Conservation (phyloP, 2,329 filamentous ascomycete species). For the Berkeleyomyces basicola region DNA sequence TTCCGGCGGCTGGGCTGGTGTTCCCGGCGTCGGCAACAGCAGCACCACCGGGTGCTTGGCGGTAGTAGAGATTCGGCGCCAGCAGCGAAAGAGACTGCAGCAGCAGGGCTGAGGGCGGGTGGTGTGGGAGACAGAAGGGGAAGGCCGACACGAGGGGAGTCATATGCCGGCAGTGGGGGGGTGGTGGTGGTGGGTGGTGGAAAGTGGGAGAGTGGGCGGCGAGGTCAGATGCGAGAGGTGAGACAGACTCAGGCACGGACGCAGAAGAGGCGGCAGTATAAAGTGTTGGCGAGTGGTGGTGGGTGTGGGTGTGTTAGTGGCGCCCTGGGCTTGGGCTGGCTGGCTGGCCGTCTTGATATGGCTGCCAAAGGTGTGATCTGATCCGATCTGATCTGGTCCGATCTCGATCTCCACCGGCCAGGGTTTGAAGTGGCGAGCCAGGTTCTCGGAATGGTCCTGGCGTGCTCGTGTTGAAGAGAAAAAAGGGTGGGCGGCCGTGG, state of each 20-base stretch:
- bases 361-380: not conserved
- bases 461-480: not conserved
- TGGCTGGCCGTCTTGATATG: not conserved
- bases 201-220: no score
- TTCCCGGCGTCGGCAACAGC: not conserved
- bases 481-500: not conserved
- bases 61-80: not conserved
- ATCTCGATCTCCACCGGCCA: not conserved
- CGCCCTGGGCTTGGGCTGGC: no score
- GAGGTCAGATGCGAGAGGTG: not conserved
- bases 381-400: not conserved
- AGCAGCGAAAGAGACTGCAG: not conserved
- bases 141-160: not conserved
- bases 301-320: no score
- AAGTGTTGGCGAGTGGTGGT: not conserved
- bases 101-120: not conserved
- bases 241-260: not conserved
- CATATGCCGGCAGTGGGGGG: not conserved
- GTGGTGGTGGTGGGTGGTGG: not conserved
- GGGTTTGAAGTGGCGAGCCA: not conserved
- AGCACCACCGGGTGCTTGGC: not conserved
- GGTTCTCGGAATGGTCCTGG: not conserved
- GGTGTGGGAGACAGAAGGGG: not conserved
- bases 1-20: not conserved
- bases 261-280: no score